Evolutionary conservation across 768 basidiomycete species (phyloP), one percentile per base, ranked within the genome.

Genomic region (Termitomyces sp.): DNA sequence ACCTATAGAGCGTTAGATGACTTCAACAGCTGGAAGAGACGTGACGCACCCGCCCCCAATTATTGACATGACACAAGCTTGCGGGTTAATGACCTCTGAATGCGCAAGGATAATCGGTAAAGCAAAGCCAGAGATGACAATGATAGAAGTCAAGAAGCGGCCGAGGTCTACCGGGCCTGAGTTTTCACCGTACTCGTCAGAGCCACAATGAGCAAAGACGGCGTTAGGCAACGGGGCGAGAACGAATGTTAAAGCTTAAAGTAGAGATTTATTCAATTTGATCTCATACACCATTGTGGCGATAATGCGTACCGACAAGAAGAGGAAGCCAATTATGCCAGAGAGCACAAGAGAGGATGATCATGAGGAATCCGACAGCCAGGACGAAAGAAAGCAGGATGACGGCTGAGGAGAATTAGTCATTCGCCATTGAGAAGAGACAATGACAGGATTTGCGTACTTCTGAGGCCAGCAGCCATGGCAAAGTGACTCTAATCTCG

Each of bases 241-340:
- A 38, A 98, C 91, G 74, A 98, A 99, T 20, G 88, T 96, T 62
- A 97, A 76, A 10, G 97, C 97, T 60, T 64, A 42, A 50, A 20
- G 55, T 20, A n/a, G 32, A n/a, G 17, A 45, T 40, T 47, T 53
- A 43, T 63, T 46, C 48, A 51, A 37, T 42, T 2, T 25, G 53
- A 42, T 34, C 43, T 20, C 50, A 29, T 31, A 34, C 5, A 11
- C 12, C 20, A 43, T 57, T 31, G 45, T 43, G 34, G 11, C n/a
- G 14, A 20, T 40, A 25, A 20, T 20, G 80, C 91, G 64, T 67
- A 97, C 97, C 97, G 65, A 98, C 96, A 65, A 98, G 83, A 55
- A 99, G 81, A 38, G 97, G 97, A 25, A 98, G 81, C 97, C 97
- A 99, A 73, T 99, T 99, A 14, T 86, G 78, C 89, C 90, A 98